phyloP scores from a whole-genome alignment of 768 basidiomycete species.

The Candolleomyces efflorescens region DNA sequence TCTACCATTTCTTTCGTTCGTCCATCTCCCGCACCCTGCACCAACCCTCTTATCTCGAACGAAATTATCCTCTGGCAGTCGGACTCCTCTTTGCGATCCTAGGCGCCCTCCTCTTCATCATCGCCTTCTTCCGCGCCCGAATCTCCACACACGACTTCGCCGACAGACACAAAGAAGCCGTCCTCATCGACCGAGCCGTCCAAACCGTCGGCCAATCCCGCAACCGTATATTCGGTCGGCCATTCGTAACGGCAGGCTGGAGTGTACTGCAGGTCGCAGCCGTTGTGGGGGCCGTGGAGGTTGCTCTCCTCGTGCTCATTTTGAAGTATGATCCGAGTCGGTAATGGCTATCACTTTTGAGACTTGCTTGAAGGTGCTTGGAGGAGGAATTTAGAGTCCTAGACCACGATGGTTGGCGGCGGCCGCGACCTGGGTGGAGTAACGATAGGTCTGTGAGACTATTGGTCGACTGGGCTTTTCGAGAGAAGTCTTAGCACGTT shows the following conservation, averaged over 20 bases:
- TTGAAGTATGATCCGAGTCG: conserved; percentile 23
- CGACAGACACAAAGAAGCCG: conserved; percentile 43
- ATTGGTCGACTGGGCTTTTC: too few species aligned
- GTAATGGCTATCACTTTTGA: neutral
- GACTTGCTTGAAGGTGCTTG: too few species aligned
- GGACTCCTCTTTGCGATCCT: conserved; percentile 65
- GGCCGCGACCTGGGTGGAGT: too few species aligned
- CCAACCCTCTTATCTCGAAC: neutral
- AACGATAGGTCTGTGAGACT: too few species aligned
- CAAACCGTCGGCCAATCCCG: conserved; percentile 59
- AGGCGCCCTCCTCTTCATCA: conserved; percentile 52
- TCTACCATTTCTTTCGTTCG: too few species aligned
- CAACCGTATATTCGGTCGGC: conserved; percentile 65
- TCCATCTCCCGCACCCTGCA: too few species aligned
- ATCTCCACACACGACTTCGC: conserved; percentile 76
- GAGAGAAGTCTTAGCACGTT: too few species aligned
- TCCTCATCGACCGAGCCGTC: conserved; percentile 32
- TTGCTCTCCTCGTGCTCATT: conserved; percentile 62
- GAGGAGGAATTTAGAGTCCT: too few species aligned
- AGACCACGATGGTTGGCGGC: too few species aligned
- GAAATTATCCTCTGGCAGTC: too few species aligned
- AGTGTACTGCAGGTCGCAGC: conserved; percentile 57
- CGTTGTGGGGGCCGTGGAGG: conserved; percentile 60
- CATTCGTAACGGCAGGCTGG: conserved; percentile 80
- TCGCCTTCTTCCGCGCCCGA: conserved; percentile 56